Evolutionary conservation across 176 grass and related monocot species (phyloP).

Genomic region (Phyllostachys edulis): DNA sequence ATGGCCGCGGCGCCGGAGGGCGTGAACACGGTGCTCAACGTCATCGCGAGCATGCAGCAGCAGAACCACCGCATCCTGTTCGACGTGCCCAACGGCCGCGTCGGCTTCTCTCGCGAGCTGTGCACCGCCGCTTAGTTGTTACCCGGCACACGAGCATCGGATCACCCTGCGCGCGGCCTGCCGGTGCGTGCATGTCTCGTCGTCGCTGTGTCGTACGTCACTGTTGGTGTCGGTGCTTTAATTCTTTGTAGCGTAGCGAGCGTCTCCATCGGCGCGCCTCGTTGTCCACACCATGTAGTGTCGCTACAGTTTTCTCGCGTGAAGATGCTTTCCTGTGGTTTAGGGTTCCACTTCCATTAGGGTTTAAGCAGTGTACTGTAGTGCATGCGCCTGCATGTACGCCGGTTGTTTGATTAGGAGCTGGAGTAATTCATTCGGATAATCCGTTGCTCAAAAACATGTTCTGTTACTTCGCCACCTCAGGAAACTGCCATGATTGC

Average conservation of each 20-base stretch:
- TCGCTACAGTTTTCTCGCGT: neutral
- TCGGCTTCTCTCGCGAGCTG: constrained; percentile 69
- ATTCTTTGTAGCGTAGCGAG: neutral
- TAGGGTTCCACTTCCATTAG: neutral
- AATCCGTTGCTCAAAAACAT: neutral
- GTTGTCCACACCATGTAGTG: neutral
- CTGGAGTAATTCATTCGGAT: neutral
- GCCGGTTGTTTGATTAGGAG: too few species aligned
- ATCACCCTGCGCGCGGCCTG: neutral
- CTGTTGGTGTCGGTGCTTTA: neutral
- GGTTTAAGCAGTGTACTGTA: neutral
- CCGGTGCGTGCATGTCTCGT: neutral
- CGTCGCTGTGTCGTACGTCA: neutral
- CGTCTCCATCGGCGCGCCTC: neutral
- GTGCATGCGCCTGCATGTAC: neutral
- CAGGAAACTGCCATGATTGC: neutral
- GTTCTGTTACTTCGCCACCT: neutral
- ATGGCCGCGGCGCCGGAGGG: constrained; percentile 70
- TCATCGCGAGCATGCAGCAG: constrained; percentile 92
- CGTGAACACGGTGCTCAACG: constrained; percentile 79
- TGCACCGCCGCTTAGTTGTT: constrained; percentile 43
- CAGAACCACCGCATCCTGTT: constrained; percentile 92
- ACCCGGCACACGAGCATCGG: neutral
- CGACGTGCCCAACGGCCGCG: constrained; percentile 66
- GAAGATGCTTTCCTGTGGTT: neutral